Evolutionary conservation across 805 yeast genomes (phyloP).

Genomic region (Nakazawaea siamensis): DNA sequence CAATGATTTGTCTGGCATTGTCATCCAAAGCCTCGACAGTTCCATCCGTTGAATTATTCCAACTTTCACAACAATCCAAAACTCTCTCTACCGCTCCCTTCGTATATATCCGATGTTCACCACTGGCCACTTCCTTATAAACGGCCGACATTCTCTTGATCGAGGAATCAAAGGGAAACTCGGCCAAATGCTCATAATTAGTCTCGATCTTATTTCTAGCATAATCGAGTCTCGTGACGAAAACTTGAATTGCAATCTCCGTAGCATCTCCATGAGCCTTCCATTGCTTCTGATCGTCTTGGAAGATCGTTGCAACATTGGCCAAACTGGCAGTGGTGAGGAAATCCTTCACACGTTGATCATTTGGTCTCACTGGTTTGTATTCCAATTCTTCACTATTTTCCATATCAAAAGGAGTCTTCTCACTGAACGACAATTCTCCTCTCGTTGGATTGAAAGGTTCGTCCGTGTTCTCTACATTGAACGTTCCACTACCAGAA

Average conservation of each 20-base stretch:
- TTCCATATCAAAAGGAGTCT: constrained; percentile 27
- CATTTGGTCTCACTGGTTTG: constrained; percentile 13
- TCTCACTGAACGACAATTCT: constrained; percentile 25
- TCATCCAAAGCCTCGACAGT: constrained; percentile 29
- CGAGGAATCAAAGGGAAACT: constrained; percentile 70
- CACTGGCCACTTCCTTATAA: constrained; percentile 28
- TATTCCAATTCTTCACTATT: constrained; percentile 26
- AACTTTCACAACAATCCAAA: constrained; percentile 42
- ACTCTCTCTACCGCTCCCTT: constrained; percentile 78
- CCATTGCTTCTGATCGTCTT: constrained; percentile 46
- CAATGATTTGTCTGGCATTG: constrained; percentile 31
- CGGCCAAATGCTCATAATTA: constrained; percentile 35
- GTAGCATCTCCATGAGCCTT: constrained; percentile 85
- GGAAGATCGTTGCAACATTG: constrained; percentile 62
- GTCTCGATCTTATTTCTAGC: constrained; percentile 37
- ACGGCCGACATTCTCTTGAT: constrained; percentile 67
- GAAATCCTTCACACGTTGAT: constrained; percentile 38
- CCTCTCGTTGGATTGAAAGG: constrained; percentile 63
- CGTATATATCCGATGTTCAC: constrained; percentile 29
- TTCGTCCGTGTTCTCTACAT: constrained; percentile 45
- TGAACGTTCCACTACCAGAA: constrained; percentile 51
- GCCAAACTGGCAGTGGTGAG: constrained; percentile 65
- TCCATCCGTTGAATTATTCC: constrained; percentile 33
- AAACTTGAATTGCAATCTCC: constrained; percentile 81
- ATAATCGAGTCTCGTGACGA: constrained; percentile 48